A percentile compares a stretch with the other conserved stretches of the same genome.
phyloP scores from a whole-genome alignment of 352 stramenopile genomes.

The Thalassiosira mediterranea region DNA sequence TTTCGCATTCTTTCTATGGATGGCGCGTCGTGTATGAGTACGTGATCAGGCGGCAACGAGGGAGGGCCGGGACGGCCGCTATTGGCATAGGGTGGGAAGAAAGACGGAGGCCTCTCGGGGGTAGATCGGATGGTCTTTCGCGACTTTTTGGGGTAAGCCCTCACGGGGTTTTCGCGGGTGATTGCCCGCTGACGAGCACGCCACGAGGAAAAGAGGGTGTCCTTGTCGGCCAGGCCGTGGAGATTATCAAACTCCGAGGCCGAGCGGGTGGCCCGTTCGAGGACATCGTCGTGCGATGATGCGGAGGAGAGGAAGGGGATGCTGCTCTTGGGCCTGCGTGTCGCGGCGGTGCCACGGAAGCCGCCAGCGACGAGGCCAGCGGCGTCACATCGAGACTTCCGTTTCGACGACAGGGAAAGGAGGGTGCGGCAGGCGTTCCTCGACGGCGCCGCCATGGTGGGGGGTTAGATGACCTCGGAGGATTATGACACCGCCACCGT shows the following conservation, averaged over 20 bases:
- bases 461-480: no score
- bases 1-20: conserved; percentile 60
- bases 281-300: conserved; percentile 2
- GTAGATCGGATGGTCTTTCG: conserved; percentile 14
- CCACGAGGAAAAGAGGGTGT: no score
- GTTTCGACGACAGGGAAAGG: no score
- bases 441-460: no score
- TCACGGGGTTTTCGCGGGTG: conserved; percentile 15
- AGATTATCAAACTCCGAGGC: conserved; percentile 28
- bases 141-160: conserved; percentile 12
- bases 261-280: conserved; percentile 15
- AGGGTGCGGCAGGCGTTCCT: no score
- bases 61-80: no score
- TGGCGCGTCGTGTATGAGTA: conserved; percentile 57
- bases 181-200: conserved; percentile 24
- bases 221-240: no score
- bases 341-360: no score
- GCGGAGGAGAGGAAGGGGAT: conserved; percentile 4
- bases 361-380: no score
- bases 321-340: conserved; percentile 32
- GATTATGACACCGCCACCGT: no score
- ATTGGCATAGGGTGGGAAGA: conserved; percentile 70
- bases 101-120: conserved; percentile 11
- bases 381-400: no score
- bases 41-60: conserved; percentile 28